Percentiles rank a stretch among this genome's conserved stretches.
Conservation (phyloP, 2,329 filamentous ascomycete species). For the Cladophialophora psammophila region DNA sequence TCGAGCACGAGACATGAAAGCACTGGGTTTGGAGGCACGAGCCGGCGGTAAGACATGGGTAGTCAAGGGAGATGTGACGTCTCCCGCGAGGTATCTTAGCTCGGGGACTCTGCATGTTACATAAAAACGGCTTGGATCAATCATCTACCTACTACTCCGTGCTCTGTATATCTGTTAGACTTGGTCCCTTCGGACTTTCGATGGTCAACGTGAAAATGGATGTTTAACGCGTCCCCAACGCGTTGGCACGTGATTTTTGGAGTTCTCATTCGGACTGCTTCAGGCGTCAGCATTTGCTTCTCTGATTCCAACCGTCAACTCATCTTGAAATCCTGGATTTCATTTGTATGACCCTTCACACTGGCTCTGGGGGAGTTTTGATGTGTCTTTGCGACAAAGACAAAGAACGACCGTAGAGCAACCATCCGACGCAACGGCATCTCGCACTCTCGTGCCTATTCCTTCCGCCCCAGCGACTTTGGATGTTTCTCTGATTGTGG, state of each 20-base stretch:
- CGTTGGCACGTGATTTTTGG: slow-evolving; percentile 7
- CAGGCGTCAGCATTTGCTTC: neutral
- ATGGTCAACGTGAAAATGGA: neutral
- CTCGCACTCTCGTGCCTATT: neutral
- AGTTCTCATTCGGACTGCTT: neutral
- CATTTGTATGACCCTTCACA: neutral
- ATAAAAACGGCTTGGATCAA: neutral
- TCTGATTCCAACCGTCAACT: neutral
- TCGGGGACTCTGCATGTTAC: neutral
- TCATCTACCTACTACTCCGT: neutral
- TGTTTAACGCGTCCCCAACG: neutral
- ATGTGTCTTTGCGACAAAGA: neutral
- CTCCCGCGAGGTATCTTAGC: neutral
- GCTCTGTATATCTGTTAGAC: neutral
- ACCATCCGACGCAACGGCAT: neutral
- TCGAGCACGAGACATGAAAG: slow-evolving; percentile 47
- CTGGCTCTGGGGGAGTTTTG: neutral
- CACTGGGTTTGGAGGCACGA: slow-evolving; percentile 57
- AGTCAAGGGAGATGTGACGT: slow-evolving; percentile 11
- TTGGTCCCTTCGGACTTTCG: neutral
- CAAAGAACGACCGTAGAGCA: neutral
- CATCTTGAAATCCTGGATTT: neutral
- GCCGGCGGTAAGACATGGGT: slow-evolving; percentile 44
- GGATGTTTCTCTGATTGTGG: neutral
- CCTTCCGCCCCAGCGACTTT: neutral